Conservation (phyloP, 1,139 yeast species). For the Pichia sp. region DNA sequence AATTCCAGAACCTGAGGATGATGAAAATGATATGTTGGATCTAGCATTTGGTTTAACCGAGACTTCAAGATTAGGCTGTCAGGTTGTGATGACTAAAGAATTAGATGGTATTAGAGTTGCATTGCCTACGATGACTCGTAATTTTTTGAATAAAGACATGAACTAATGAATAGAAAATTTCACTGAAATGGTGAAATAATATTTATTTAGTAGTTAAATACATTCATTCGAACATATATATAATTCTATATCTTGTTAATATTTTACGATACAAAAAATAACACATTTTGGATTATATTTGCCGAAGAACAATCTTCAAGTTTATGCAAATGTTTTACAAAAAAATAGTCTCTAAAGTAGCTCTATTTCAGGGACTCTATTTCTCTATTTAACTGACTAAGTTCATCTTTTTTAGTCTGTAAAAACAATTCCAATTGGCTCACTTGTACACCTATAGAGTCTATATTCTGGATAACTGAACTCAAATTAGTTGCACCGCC, state of each 20-base stretch:
- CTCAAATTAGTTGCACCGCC: conserved; percentile 29
- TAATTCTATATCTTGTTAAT: no score
- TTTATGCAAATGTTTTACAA: no score
- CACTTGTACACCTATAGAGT: conserved; percentile 61
- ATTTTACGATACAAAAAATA: background rate
- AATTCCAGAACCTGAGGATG: conserved; percentile 94
- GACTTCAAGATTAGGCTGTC: conserved; percentile 94
- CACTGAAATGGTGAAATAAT: background rate
- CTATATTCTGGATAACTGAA: conserved; percentile 52
- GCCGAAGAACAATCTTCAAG: no score
- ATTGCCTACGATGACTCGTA: conserved; percentile 94
- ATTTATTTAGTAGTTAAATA: background rate
- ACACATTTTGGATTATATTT: no score
- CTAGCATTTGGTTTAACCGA: conserved; percentile 95
- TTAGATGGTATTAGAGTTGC: conserved; percentile 95
- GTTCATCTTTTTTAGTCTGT: conserved; percentile 44
- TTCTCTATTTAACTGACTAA: conserved; percentile 41
- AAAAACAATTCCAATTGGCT: conserved; percentile 52
- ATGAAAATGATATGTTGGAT: conserved; percentile 97
- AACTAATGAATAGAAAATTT: conserved; percentile 1
- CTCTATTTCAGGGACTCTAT: conserved; percentile 28
- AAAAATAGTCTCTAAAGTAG: background rate
- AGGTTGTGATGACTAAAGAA: conserved; percentile 81
- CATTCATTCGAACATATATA: background rate
- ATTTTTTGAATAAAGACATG: conserved; percentile 47